Conservation (phyloP, 306 rosid species). For the Abrus pulchellus region DNA sequence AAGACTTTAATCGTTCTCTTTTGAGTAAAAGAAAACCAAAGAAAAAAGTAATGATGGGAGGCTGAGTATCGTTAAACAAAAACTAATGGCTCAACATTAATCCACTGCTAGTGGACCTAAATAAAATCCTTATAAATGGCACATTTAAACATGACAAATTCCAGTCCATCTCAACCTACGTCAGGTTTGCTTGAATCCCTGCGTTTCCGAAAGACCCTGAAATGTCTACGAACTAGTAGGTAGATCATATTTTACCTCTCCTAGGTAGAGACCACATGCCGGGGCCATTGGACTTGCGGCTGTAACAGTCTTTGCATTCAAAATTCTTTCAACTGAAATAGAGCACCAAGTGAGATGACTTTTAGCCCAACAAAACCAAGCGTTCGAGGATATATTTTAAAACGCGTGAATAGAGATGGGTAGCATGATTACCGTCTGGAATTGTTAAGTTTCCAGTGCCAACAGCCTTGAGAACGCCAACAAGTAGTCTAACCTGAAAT, state of each 20-base stretch:
- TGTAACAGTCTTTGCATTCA: constrained; percentile 75
- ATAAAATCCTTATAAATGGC: not conserved
- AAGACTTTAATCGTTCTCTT: not conserved
- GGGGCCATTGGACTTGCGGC: constrained; percentile 99
- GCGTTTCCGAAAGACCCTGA: constrained; percentile 28
- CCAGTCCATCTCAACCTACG: not conserved
- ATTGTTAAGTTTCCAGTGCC: constrained; percentile 75
- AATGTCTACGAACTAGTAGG: constrained; percentile 52
- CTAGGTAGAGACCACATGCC: constrained; percentile 85
- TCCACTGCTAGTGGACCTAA: constrained; percentile 1
- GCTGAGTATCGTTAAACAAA: not conserved
- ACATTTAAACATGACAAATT: constrained; percentile 12
- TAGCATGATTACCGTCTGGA: constrained; percentile 65
- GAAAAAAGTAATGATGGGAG: not conserved
- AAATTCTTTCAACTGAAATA: constrained; percentile 82
- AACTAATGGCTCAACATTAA: not conserved
- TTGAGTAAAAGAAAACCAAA: not conserved
- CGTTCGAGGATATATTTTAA: not conserved
- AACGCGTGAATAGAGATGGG: not conserved
- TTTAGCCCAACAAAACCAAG: constrained; percentile 15
- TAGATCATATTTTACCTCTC: constrained; percentile 80
- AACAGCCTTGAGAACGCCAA: constrained; percentile 84
- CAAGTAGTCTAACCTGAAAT: constrained; percentile 87
- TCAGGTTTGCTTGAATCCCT: constrained; percentile 4
- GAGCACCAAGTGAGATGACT: constrained; percentile 26